Evolutionary conservation across 2,329 filamentous ascomycete genomes (phyloP).

Genomic region (Xylariomycetidae sp.): DNA sequence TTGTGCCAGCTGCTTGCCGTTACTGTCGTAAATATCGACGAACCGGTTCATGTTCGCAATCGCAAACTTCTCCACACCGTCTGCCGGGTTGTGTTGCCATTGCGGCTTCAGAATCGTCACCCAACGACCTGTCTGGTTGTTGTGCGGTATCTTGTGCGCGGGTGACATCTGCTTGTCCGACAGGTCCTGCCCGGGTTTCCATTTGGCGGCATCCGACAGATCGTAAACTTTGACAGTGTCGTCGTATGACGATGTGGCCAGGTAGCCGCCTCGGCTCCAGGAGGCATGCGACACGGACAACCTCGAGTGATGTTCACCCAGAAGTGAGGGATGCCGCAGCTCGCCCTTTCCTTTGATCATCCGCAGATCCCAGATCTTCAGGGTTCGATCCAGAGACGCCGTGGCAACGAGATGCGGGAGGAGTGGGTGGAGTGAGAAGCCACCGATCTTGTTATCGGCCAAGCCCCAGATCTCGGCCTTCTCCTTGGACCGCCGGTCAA

Average conservation of each 20-base stretch:
- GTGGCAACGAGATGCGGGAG: slow-evolving; percentile 81
- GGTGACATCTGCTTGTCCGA: slow-evolving; percentile 62
- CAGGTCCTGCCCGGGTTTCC: slow-evolving; percentile 54
- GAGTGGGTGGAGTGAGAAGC: slow-evolving; percentile 77
- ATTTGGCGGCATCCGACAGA: slow-evolving; percentile 56
- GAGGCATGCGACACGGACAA: slow-evolving; percentile 89
- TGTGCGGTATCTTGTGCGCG: slow-evolving; percentile 65
- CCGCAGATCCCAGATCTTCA: slow-evolving; percentile 89
- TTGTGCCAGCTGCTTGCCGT: slow-evolving; percentile 84
- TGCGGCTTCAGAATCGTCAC: slow-evolving; percentile 78
- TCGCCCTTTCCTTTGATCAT: slow-evolving; percentile 58
- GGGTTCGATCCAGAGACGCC: slow-evolving; percentile 78
- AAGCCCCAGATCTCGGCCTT: slow-evolving; percentile 66
- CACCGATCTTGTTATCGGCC: slow-evolving; percentile 90
- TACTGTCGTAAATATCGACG: slow-evolving; percentile 78
- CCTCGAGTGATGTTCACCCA: slow-evolving; percentile 76
- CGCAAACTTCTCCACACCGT: slow-evolving; percentile 78
- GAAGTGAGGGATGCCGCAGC: slow-evolving; percentile 55
- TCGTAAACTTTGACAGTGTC: slow-evolving; percentile 92
- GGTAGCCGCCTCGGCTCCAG: slow-evolving; percentile 76
- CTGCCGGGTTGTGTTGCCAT: slow-evolving; percentile 77
- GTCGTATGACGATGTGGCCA: slow-evolving; percentile 91
- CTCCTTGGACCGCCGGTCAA: slow-evolving; percentile 63
- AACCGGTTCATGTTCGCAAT: slow-evolving; percentile 98
- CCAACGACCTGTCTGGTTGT: slow-evolving; percentile 94